Base-by-base conservation (phyloP, 2,329 filamentous ascomycete species). In the Microdochium nivale region DNA sequence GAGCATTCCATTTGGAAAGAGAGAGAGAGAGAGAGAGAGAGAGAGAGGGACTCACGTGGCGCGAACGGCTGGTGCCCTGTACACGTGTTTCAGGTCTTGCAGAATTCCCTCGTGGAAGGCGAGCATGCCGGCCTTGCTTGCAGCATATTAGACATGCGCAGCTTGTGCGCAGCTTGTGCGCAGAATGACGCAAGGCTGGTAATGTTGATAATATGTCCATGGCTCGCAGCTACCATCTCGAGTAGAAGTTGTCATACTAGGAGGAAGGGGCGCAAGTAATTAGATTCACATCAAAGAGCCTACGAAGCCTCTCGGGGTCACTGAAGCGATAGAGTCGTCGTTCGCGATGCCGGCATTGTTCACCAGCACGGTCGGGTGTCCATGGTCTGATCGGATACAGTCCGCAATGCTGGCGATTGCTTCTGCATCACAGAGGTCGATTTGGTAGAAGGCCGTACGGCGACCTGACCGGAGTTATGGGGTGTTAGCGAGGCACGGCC, bases 101-200 rank as follows among this genome's bases (percentile, higher is more conserved):
- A 33, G 30, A 33, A 33, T 8, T 33, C 30, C 30, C 30, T 33
- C 30, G 30, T 33, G 30, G 14, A 33, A 33, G 30, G 30, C 30
- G 30, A 33, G 30, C 30, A 33, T 78, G 70, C 87, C 87, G 69
- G 88, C 30, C 30, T 33, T 33, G 30, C 30, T 33, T 33, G 30
- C 30, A 33, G 30, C 30, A 14, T 33, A 33, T 8, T 14, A 9
- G 30, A 33, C 30, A 33, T n/a, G n/a, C n/a, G n/a, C n/a, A n/a
- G n/a, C n/a, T n/a, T n/a, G n/a, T 33, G 8, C 30, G 30, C 8
- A 8, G 30, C 30, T 33, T 33, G 30, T 33, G 30, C 14, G 14
- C 30, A 33, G 30, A 33, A 33, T 33, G 30, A 33, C 30, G 30
- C 30, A 33, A 33, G 30, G 14, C 30, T 33, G 30, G 30, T 14